phyloP scores from a whole-genome alignment of 2,329 filamentous ascomycete species.

The Leptographium procerum region DNA sequence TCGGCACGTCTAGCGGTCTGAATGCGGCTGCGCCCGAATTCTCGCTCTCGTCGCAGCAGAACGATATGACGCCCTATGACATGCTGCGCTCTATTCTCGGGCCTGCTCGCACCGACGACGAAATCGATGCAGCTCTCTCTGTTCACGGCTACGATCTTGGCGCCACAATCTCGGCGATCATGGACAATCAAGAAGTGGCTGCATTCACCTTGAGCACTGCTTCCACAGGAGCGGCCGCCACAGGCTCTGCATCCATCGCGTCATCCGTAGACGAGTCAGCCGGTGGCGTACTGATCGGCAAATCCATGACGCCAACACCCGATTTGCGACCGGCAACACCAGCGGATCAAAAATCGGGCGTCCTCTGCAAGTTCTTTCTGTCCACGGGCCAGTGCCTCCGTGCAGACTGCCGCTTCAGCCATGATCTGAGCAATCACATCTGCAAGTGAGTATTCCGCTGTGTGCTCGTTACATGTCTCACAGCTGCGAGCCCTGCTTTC shows the following conservation, averaged over 20 bases:
- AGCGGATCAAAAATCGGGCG: constrained; percentile 64
- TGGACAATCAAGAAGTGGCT: constrained; percentile 49
- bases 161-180: constrained; percentile 79
- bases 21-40: constrained; percentile 77
- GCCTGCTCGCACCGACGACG: constrained; percentile 79
- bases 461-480: background rate
- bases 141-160: constrained; percentile 87
- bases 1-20: constrained; percentile 54
- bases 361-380: constrained; percentile 95
- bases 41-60: constrained; percentile 47
- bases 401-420: constrained; percentile 92
- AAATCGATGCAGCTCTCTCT: constrained; percentile 85
- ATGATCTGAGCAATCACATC: constrained; percentile 88
- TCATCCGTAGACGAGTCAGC: constrained; percentile 31
- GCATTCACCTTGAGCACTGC: constrained; percentile 22
- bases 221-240: constrained; percentile 6
- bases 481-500: background rate
- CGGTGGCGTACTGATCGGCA: constrained; percentile 69
- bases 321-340: constrained; percentile 68
- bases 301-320: constrained; percentile 70
- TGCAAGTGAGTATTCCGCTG: constrained; percentile 69
- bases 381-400: constrained; percentile 91
- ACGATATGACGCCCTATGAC: constrained; percentile 95
- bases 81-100: constrained; percentile 93
- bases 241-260: constrained; percentile 13